Evolutionary conservation across 1,284 basidiomycete genomes (phyloP).

Genomic region (Cryptococcus sp.): DNA sequence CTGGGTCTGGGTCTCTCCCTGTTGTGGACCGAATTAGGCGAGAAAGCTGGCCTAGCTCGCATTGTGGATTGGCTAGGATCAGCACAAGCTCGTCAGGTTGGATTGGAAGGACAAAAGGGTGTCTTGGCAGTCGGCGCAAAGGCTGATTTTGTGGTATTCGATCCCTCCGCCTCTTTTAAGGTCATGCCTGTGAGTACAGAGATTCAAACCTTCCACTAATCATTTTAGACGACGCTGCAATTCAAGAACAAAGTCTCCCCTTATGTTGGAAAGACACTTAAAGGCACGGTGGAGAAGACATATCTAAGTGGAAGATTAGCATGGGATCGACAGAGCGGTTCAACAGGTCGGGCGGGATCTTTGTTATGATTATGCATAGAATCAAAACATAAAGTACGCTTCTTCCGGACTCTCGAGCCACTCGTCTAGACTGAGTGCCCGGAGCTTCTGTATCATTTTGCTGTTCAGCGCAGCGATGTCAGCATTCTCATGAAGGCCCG

Average conservation of each 20-base stretch:
- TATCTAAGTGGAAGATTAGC: constrained; percentile 71
- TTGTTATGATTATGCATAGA: background rate
- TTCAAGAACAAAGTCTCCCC: constrained; percentile 94
- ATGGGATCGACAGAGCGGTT: constrained; percentile 58
- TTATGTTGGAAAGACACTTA: constrained; percentile 71
- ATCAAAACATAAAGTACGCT: background rate
- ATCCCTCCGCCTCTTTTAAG: constrained; percentile 65
- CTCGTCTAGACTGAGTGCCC: constrained; percentile 22
- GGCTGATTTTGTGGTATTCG: constrained; percentile 82
- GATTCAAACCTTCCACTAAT: background rate
- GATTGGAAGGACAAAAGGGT: constrained; percentile 70
- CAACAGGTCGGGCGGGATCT: background rate
- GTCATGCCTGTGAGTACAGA: constrained; percentile 57
- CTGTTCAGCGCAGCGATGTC: constrained; percentile 35
- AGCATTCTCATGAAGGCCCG: constrained; percentile 18
- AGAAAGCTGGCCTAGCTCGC: constrained; percentile 59
- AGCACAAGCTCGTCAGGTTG: constrained; percentile 73
- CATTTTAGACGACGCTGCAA: constrained; percentile 62
- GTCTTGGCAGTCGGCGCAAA: constrained; percentile 69
- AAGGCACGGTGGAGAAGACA: constrained; percentile 65
- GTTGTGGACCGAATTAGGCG: constrained; percentile 72
- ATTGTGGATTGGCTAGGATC: constrained; percentile 73
- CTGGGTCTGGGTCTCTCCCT: constrained; percentile 83
- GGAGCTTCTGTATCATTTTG: constrained; percentile 32
- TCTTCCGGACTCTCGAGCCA: constrained; percentile 31